Evolutionary conservation across 257 asterid species (phyloP).

Genomic region (Solanum dulcamara): DNA sequence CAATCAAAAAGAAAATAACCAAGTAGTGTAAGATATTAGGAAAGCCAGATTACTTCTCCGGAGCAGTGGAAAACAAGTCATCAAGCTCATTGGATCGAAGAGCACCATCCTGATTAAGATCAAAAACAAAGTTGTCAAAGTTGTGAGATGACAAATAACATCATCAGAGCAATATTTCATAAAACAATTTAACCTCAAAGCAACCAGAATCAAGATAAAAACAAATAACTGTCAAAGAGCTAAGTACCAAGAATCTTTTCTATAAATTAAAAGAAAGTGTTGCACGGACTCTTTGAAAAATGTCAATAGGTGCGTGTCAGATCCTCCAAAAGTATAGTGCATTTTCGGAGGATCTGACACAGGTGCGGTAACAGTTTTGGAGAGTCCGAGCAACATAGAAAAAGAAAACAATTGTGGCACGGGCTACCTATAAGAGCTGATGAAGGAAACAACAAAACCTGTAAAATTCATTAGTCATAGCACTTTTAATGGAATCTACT

Average conservation of each 20-base stretch:
- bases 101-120: conserved; percentile 68
- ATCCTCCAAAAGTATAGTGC: background rate
- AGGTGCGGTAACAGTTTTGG: background rate
- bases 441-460: background rate
- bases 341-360: background rate
- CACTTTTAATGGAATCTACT: background rate
- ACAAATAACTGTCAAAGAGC: background rate
- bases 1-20: background rate
- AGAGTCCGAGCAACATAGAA: background rate
- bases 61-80: conserved; percentile 92
- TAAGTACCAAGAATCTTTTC: background rate
- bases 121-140: conserved; percentile 1
- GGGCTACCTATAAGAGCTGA: background rate
- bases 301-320: background rate
- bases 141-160: background rate
- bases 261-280: background rate
- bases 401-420: background rate
- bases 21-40: background rate
- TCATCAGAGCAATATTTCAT: background rate
- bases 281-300: background rate
- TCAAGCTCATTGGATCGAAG: conserved; percentile 79
- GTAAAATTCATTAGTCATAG: background rate
- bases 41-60: conserved; percentile 70
- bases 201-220: background rate
- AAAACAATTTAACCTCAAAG: background rate